phyloP scores from a whole-genome alignment of 306 rosid genomes.

The Ammopiptanthus mongolicus region DNA sequence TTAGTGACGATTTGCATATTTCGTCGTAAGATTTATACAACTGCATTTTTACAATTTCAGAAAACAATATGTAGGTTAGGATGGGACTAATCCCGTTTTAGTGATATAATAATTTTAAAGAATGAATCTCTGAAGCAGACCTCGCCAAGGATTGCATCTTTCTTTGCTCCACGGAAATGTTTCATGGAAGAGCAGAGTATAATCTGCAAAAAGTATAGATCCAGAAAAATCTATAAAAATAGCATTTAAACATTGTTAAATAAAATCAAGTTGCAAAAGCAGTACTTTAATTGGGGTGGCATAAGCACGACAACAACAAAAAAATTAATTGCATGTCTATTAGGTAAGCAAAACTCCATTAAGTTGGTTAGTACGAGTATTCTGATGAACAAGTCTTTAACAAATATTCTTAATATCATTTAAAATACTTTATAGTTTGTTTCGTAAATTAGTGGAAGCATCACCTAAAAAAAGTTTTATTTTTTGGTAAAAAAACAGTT shows the following conservation, averaged over 20 bases:
- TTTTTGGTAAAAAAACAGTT: neutral
- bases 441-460: neutral
- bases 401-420: neutral
- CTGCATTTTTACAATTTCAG: slow-evolving; percentile 38
- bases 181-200: slow-evolving; percentile 76
- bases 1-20: slow-evolving; percentile 56
- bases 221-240: neutral
- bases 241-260: neutral
- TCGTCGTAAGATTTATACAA: slow-evolving; percentile 66
- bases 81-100: neutral
- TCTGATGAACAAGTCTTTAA: neutral
- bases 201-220: slow-evolving; percentile 43
- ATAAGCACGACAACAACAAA: neutral
- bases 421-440: neutral
- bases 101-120: neutral
- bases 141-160: slow-evolving; percentile 72
- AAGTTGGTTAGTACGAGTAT: neutral
- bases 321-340: neutral
- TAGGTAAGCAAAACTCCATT: neutral
- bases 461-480: neutral
- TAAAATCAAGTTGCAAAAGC: neutral
- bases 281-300: neutral
- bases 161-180: slow-evolving; percentile 67
- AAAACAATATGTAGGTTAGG: neutral
- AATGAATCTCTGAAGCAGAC: slow-evolving; percentile 32